These are phyloP conservation scores for Hypomontagnella monticulosa DNA, from an alignment of 495 filamentous ascomycete genomes.

Conservation along the genomic window DNA sequence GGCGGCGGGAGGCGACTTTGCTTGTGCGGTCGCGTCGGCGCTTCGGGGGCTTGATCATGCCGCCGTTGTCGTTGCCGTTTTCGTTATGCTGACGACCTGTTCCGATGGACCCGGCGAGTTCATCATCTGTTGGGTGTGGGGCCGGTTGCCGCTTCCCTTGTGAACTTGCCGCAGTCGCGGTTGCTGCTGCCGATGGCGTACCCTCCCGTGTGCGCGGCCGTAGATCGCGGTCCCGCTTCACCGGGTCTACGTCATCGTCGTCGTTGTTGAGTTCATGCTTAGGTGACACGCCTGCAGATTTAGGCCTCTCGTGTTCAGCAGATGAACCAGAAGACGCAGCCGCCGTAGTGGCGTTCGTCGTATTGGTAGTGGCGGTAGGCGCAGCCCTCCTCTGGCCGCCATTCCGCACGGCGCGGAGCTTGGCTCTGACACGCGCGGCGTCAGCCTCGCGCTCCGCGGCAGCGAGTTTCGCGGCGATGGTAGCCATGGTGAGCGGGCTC, in stretches of 20 bases:
- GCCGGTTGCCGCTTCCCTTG: not conserved
- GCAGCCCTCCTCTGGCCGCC: constrained; percentile 33
- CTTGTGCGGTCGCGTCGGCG: constrained; percentile 58
- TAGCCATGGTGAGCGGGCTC: constrained; percentile 61
- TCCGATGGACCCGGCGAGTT: constrained; percentile 30
- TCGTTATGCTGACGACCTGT: not conserved
- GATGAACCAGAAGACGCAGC: constrained; percentile 8
- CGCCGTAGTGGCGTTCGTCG: not conserved
- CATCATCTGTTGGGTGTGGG: constrained; percentile 28
- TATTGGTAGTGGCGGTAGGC: constrained; percentile 19
- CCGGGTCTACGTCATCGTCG: constrained; percentile 30
- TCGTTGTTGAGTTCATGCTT: constrained; percentile 11
- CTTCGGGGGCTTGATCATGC: constrained; percentile 41
- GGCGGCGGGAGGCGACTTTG: constrained; percentile 62
- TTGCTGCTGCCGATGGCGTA: not conserved
- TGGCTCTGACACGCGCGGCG: constrained; percentile 63
- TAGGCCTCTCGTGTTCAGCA: not conserved
- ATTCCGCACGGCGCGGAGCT: constrained; percentile 58
- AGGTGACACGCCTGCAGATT: not conserved
- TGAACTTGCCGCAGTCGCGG: too few relatives aligned
- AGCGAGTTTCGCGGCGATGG: constrained; percentile 64
- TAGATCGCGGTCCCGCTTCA: constrained; percentile 30
- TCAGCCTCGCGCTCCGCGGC: constrained; percentile 66
- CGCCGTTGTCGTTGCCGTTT: not conserved
- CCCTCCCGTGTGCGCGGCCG: not conserved